Base-by-base conservation (phyloP, 2,329 filamentous ascomycete genomes). In the Penicillium capsulatum region DNA sequence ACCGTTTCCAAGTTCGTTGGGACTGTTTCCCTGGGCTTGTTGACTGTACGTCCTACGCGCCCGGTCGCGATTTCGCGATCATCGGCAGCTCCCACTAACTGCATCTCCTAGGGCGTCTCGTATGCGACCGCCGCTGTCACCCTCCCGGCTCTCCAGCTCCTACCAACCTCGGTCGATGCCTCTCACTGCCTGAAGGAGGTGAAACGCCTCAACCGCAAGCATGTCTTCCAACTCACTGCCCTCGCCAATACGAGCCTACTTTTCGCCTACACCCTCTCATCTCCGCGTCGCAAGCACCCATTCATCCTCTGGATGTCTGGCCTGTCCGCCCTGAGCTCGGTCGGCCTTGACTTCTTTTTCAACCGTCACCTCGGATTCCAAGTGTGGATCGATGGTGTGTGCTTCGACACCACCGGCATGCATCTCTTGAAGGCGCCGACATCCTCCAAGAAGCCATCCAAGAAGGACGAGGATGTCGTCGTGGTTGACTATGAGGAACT, bases 1-100 rank as follows among this genome's bases (percentile, higher is more conserved):
- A 82, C 86, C 40, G 70, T 84, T 65, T 80, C 86, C 71, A 96
- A 97, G 72, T 95, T 96, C 65, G 84, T 96, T 53, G 91, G 91
- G 59, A 94, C 88, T 36, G 79, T 94, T 52, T 91, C 85, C 56
- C 76, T 96, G 42, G 91, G 91, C 48, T 76, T 96, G 41, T 70
- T 94, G 65, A 95, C 89, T 44, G 89, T 94, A 78, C 58, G 84
- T 73, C 45, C 22, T 31, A 26, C 32, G 32, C 31, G 15, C 17
- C 13, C 17, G 11, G 10, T 9, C 6, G 13, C 10, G 17, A 22
- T 15, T 27, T 30, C 15, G 17, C 20, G 19, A 44, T 36, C 39
- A 44, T 28, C 50, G 32, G 20, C n/a, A 16, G 27, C 46, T 55
- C 40, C 53, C 38, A 20, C 29, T 22, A n/a, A 40, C 34, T 30